These are phyloP conservation scores for Salinomyces thailandicus DNA, from an alignment of 2,329 filamentous ascomycete genomes.

Conservation along the genomic window DNA sequence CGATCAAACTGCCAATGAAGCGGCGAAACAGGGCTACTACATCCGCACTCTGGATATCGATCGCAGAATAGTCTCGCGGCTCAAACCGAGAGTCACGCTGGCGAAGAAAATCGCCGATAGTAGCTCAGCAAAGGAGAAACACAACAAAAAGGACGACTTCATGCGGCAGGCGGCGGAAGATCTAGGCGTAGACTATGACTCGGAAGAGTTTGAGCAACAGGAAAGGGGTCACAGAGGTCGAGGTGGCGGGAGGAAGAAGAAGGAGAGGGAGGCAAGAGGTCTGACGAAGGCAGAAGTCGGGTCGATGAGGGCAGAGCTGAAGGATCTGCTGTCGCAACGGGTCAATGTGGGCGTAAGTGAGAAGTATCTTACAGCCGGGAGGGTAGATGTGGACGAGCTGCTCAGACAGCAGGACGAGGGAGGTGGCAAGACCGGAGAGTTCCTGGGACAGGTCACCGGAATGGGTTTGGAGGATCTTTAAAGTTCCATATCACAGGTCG, in stretches of 20 bases:
- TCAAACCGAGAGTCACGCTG: constrained; percentile 67
- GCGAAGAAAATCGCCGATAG: constrained; percentile 84
- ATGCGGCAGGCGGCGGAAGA: constrained; percentile 78
- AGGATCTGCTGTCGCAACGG: constrained; percentile 56
- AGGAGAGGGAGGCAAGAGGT: constrained; percentile 58
- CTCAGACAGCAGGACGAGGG: constrained; percentile 33
- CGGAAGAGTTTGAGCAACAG: constrained; percentile 64
- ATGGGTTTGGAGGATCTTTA: constrained; percentile 1
- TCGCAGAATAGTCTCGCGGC: constrained; percentile 60
- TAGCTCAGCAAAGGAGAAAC: constrained; percentile 75
- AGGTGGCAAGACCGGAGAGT: constrained; percentile 50
- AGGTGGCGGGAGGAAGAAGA: constrained; percentile 61
- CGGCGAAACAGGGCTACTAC: constrained; percentile 45
- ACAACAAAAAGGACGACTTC: constrained; percentile 73
- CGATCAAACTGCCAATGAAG: constrained; percentile 36
- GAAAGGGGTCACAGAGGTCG: constrained; percentile 48
- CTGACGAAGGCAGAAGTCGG: constrained; percentile 65
- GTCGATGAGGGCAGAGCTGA: constrained; percentile 60
- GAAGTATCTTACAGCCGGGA: constrained; percentile 69
- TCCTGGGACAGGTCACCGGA: constrained; percentile 46
- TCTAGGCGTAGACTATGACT: constrained; percentile 86
- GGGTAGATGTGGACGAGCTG: constrained; percentile 69
- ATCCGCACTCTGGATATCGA: constrained; percentile 78
- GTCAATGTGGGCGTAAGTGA: constrained; percentile 85
- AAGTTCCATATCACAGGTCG: no score